phyloP scores from a whole-genome alignment of 2,329 filamentous ascomycete genomes.

The Aureobasidium sp. region DNA sequence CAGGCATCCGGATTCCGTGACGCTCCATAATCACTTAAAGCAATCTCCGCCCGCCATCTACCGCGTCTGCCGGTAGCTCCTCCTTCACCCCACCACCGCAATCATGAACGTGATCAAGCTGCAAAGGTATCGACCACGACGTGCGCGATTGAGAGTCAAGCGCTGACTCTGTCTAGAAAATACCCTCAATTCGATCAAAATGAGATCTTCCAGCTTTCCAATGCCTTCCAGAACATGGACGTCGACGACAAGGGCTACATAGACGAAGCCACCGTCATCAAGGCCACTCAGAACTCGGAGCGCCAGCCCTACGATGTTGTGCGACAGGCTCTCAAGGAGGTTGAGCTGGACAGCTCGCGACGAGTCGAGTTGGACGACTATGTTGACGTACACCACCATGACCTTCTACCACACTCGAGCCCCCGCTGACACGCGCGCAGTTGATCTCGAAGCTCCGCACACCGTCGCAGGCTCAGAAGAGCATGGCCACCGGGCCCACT shows the following conservation, averaged over 20 bases:
- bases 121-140: slow-evolving; percentile 58
- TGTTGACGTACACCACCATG: slow-evolving; percentile 61
- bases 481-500: slow-evolving; percentile 44
- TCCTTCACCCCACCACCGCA: slow-evolving; percentile 8
- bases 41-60: not conserved
- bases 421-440: slow-evolving; percentile 35
- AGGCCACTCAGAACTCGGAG: slow-evolving; percentile 88
- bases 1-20: slow-evolving; percentile 10
- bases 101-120: slow-evolving; percentile 92
- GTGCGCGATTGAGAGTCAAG: slow-evolving; percentile 11
- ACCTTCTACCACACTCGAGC: not conserved
- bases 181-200: slow-evolving; percentile 95
- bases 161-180: slow-evolving; percentile 53
- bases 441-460: slow-evolving; percentile 71
- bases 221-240: slow-evolving; percentile 92
- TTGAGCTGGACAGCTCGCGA: slow-evolving; percentile 91
- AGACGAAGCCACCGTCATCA: slow-evolving; percentile 93
- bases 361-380: slow-evolving; percentile 97
- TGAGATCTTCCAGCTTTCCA: slow-evolving; percentile 86
- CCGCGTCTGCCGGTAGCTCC: not conserved
- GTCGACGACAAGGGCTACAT: slow-evolving; percentile 96
- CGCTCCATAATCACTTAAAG: not conserved
- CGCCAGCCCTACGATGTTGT: slow-evolving; percentile 97
- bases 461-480: slow-evolving; percentile 44
- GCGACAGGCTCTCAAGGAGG: slow-evolving; percentile 88